Base-by-base conservation (phyloP, 371 early-diverging fungal genomes). In the Blakeslea trispora region DNA sequence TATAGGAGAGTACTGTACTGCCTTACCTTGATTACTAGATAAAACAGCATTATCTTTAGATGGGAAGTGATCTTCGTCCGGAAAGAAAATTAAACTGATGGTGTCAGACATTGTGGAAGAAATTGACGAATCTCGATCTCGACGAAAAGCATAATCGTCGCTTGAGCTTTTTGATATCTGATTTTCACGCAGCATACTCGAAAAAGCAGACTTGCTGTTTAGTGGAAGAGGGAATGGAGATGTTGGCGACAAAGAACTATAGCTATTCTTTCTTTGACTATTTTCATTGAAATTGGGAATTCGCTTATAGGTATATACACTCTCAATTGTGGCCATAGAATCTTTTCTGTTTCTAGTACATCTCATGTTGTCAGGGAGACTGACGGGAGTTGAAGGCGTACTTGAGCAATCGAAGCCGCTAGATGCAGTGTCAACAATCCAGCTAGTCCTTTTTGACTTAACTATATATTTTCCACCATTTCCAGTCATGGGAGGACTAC, bases 391-490 rank as follows among this genome's bases (percentile, higher is more conserved):
- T 22, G 56, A 45, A 46, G 62, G 53, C 21, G 53, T 48, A 10
- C 64, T 63, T 35, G 60, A 49, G 6, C 47, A 49, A 45, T 62
- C 63, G 17, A 35, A 49, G 2, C 18, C 49, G 35, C 19, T n/a
- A 24, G 22, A 52, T 45, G 41, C 48, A 34, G 47, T 46, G 34
- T 59, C 60, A 22, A 59, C 50, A 37, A 70, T 62, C 63, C 62
- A 73, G 15, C 65, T 69, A 8, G 63, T 58, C 39, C 69, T 46
- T 22, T 69, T 69, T 15, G 69, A 57, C 47, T 64, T 68, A 1
- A 61, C 40, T 62, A 65, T 61, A 37, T 61, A 69, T 45, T 61
- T 69, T 15, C 62, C 69, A 23, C 65, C 69, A 52, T 61, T 69
- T 15, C 69, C 65, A 28, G 59, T 17, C 8, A 7, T 48, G 10